Base-by-base conservation (phyloP, 768 basidiomycete species). In the Macrocybe gigantea region DNA sequence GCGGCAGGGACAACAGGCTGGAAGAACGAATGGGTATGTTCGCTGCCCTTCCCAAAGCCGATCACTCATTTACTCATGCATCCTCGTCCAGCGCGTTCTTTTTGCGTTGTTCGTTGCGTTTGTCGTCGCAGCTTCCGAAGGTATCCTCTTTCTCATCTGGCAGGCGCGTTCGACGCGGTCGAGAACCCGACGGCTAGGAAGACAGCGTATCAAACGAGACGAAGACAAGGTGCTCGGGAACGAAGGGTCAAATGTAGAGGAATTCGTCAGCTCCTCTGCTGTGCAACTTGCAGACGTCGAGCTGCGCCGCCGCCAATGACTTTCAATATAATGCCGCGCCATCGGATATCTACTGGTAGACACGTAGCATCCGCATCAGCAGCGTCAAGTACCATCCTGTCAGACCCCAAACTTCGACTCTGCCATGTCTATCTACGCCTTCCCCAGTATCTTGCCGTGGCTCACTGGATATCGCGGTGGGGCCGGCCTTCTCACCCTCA, bases 371-470 rank as follows among this genome's bases (percentile, higher is more conserved):
- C 52, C 70, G 75, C 79, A 88, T 79, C 55, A 89, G 64, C 41
- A 77, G 55, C 40, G 73, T 76, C 45, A 88, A 69, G 66, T 88
- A 91, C 86, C 88, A 90, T 33, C 88, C 89, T 14, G 89, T 89
- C 58, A 91, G 64, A 0, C 89, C 88, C 86, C 88, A 91, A 29
- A 89, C 79, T 57, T 90, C 85, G 11, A 88, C 62, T 49, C 69
- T 68, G 8, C 72, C 77, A 41, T 68, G 64, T 70, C 73, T 13
- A 63, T 77, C 70, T 44, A 73, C 71, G 44, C 64, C 60, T 35
- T 64, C 60, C 36, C 53, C 57, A 45, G 38, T 13, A 35, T 49
- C 45, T 31, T 31, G 5, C 58, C 58, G 45, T 60, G 59, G 22
- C 53, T 70, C 65, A 43, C 56, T 66, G 38, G 57, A 44, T 58